Percentiles rank a stretch among this genome's conserved stretches.
Conservation (phyloP, 257 asterid species). For the Apocynum venetum region DNA sequence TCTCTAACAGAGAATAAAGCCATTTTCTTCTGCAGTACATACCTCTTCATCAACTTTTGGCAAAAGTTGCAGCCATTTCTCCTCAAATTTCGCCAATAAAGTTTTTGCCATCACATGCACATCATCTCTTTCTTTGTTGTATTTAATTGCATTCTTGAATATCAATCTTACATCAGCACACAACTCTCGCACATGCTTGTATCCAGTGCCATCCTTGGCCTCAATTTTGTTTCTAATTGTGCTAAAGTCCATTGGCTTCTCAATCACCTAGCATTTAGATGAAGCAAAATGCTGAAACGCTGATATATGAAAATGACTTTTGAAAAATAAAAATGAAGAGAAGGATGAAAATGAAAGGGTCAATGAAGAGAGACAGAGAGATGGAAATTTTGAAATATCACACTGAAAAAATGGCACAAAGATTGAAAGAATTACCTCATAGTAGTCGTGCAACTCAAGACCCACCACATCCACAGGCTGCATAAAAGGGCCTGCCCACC, state of each 20-base stretch:
- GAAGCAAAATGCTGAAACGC: conserved; percentile 8
- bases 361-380: not conserved
- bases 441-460: conserved; percentile 81
- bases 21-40: conserved; percentile 9
- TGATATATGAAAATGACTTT: not conserved
- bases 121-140: conserved; percentile 69
- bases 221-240: conserved; percentile 82
- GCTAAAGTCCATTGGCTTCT: conserved; percentile 97
- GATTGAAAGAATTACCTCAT: conserved; percentile 41
- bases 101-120: conserved; percentile 90
- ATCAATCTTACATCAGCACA: conserved; percentile 81
- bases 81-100: conserved; percentile 77
- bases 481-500: conserved; percentile 92
- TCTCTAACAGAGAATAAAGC: not conserved
- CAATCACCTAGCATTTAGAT: conserved; percentile 56
- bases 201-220: conserved; percentile 75
- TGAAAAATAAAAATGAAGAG: not conserved
- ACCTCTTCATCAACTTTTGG: conserved; percentile 98
- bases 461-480: conserved; percentile 92
- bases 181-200: conserved; percentile 80
- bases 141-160: conserved; percentile 90
- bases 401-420: not conserved
- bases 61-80: conserved; percentile 80
- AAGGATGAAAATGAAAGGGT: not conserved
- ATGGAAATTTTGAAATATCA: not conserved